Base-by-base conservation (phyloP, 2,329 filamentous ascomycete genomes). In the Scedosporium minutisporum region DNA sequence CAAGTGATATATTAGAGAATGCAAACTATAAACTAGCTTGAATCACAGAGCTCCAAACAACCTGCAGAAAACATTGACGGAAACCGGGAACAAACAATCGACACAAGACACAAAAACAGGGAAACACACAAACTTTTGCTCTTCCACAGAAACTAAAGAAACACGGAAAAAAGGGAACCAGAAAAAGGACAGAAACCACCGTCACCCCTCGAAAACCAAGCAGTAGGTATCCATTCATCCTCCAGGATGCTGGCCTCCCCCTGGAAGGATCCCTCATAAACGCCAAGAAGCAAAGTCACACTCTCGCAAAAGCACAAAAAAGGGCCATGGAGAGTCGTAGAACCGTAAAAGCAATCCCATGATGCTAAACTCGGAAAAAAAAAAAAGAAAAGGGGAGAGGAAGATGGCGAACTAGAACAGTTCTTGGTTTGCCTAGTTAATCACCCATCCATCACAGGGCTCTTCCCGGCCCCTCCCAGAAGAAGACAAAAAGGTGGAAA, bases 121-220 rank as follows among this genome's bases (percentile, higher is more conserved):
- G 59, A 27, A 38, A 23, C 27, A 42, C n/a, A 53, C 51, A 62
- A 23, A 62, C 53, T 62, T 57, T 57, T 57, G 29, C 16, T 62
- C 27, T 62, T 57, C 29, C 38, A 14, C 12, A 9, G 12, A 18
- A n/a, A 21, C 53, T 41, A 58, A n/a, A 57, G 46, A 51, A 59
- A 23, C 12, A n/a, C 18, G 18, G 60, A 42, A 14, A 7, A 38
- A n/a, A 18, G 25, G 51, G 46, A 38, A 60, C 23, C 41, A 58
- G 29, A 33, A 44, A 29, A 64, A 44, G 27, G 41, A 27, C n/a
- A 57, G 33, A 10, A 59, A 29, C 14, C 3, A 57, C 23, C 7
- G 41, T n/a, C 29, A 14, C 23, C 33, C 38, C 9, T 38, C 10
- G 42, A 41, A 55, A 27, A 60, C 55, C n/a, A 48, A 53, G 4